Percentiles rank a stretch among this genome's conserved stretches.
These are phyloP conservation scores for Hirsutella minnesotensis DNA, from an alignment of 2,329 filamentous ascomycete genomes.

Conservation along the genomic window DNA sequence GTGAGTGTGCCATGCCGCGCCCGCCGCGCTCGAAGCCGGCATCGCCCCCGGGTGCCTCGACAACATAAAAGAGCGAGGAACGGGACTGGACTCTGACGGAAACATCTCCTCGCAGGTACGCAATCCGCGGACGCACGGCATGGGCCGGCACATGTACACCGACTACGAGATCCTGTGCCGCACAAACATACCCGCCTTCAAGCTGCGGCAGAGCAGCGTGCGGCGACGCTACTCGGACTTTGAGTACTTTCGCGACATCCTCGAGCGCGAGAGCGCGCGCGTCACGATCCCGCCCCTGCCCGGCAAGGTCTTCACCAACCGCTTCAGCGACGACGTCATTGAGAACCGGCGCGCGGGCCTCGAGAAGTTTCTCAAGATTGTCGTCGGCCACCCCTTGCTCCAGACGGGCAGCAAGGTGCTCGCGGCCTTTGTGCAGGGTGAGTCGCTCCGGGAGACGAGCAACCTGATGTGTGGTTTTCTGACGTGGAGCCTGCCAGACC, in stretches of 20 bases:
- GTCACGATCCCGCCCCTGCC: conserved; percentile 94
- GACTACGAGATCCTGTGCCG: conserved; percentile 97
- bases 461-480: neutral
- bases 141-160: conserved; percentile 93
- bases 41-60: no score
- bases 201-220: conserved; percentile 78
- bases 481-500: conserved; percentile 36
- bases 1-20: conserved; percentile 30
- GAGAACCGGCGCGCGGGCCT: conserved; percentile 84
- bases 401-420: conserved; percentile 97
- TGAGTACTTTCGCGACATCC: conserved; percentile 95
- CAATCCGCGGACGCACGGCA: conserved; percentile 88
- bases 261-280: conserved; percentile 86
- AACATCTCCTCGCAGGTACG: conserved; percentile 53
- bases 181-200: conserved; percentile 98
- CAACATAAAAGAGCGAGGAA: neutral
- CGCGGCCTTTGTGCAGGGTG: conserved; percentile 93
- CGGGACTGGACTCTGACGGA: neutral
- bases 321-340: conserved; percentile 97
- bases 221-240: conserved; percentile 95
- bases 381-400: conserved; percentile 88
- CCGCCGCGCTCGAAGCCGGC: neutral
- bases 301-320: conserved; percentile 95
- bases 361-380: conserved; percentile 93
- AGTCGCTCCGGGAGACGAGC: conserved; percentile 8